phyloP scores from a whole-genome alignment of 2,329 filamentous ascomycete species.

The Ilyonectria sp. region DNA sequence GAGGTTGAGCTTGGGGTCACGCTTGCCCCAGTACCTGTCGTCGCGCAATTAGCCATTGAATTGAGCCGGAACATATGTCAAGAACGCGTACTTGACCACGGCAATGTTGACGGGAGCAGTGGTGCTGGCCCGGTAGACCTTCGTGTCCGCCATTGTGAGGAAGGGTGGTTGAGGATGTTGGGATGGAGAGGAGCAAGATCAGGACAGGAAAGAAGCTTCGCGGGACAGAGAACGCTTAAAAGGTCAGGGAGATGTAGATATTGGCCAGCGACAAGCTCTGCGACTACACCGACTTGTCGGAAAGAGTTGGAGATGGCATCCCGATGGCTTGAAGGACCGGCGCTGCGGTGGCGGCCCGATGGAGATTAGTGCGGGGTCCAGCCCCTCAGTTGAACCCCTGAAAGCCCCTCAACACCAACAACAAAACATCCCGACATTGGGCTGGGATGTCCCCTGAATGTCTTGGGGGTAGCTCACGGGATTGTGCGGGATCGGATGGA shows the following conservation, averaged over 20 bases:
- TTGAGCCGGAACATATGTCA: not conserved
- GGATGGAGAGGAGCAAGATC: conserved; percentile 3
- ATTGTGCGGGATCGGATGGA: not conserved
- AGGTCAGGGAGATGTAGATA: conserved; percentile 23
- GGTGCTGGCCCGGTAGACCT: conserved; percentile 91
- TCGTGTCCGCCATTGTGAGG: conserved; percentile 62
- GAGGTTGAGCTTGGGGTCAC: conserved; percentile 92
- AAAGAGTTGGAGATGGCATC: conserved; percentile 47
- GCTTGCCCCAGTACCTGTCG: conserved; percentile 90
- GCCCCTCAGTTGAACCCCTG: conserved; percentile 41
- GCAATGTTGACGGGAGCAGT: conserved; percentile 98
- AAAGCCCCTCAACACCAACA: conserved; percentile 28
- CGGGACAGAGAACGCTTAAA: conserved; percentile 9
- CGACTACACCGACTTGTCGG: conserved; percentile 49
- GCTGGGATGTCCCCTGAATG: conserved; percentile 8
- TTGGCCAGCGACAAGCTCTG: conserved; percentile 20
- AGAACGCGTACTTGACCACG: conserved; percentile 83
- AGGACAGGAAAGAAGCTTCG: conserved; percentile 8
- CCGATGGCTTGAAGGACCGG: conserved; percentile 25
- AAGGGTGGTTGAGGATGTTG: conserved; percentile 18
- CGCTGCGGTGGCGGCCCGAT: conserved; percentile 36
- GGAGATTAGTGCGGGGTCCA: conserved; percentile 48
- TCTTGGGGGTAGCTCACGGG: not conserved
- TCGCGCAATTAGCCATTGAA: conserved; percentile 6
- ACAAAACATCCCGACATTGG: conserved; percentile 9